phyloP scores from a whole-genome alignment of 108 stramenopile species.

The Poteriospumella lacustris region DNA sequence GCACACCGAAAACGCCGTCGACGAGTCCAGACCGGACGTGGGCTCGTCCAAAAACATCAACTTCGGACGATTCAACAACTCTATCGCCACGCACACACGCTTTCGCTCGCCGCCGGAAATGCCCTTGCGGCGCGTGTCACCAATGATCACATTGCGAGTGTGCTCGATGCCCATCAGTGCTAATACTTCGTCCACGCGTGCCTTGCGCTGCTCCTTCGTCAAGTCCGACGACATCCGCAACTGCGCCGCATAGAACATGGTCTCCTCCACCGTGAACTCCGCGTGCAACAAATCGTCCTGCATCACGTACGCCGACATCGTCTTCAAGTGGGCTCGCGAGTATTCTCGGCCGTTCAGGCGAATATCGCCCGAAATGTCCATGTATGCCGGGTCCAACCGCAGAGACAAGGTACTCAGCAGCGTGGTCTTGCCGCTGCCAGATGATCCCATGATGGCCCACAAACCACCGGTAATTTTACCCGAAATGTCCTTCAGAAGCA shows the following conservation, averaged over 20 bases:
- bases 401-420: constrained; percentile 14
- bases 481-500: neutral
- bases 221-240: neutral
- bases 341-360: neutral
- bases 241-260: constrained; percentile 4
- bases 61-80: constrained; percentile 27
- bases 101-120: constrained; percentile 37
- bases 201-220: neutral
- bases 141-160: neutral
- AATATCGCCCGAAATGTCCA: neutral
- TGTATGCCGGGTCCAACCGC: neutral
- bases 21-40: constrained; percentile 37
- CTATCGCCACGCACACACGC: constrained; percentile 23
- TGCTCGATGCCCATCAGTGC: constrained; percentile 21
- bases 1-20: neutral
- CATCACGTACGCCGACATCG: constrained; percentile 7
- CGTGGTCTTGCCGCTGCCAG: constrained; percentile 4
- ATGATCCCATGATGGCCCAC: constrained; percentile 22
- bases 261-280: constrained; percentile 11
- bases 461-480: constrained; percentile 22
- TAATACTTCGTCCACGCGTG: neutral
- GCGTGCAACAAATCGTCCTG: constrained; percentile 31
- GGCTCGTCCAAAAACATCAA: constrained; percentile 39
- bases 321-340: neutral
- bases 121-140: constrained; percentile 4